Evolutionary conservation across 805 yeast species (phyloP).

Genomic region (Metschnikowia hibisci): DNA sequence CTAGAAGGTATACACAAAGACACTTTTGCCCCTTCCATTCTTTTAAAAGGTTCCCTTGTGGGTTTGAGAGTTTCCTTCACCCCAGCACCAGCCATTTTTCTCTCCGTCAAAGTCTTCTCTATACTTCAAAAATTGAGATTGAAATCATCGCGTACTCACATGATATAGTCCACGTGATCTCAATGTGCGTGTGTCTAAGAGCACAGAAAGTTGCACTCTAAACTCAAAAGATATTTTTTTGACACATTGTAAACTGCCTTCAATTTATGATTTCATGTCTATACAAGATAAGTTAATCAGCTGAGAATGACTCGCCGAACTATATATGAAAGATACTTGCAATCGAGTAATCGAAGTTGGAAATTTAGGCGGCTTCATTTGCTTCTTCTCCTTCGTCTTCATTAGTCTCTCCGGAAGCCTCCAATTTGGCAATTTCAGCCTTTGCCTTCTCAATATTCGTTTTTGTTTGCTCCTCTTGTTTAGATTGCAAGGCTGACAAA

Average conservation of each 20-base stretch:
- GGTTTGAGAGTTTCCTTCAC: constrained; percentile 18
- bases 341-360: neutral
- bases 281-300: neutral
- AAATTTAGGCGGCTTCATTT: neutral
- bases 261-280: neutral
- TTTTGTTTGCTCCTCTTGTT: constrained; percentile 79
- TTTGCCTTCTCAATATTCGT: constrained; percentile 72
- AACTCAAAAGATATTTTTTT: neutral
- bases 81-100: constrained; percentile 22
- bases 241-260: neutral
- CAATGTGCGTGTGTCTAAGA: neutral
- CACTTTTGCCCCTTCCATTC: constrained; percentile 15
- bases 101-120: neutral
- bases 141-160: constrained; percentile 2
- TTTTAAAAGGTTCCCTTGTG: constrained; percentile 31
- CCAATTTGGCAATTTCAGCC: constrained; percentile 67
- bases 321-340: neutral
- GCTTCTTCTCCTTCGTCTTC: constrained; percentile 35
- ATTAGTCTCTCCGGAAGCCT: constrained; percentile 36
- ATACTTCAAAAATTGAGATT: constrained; percentile 1
- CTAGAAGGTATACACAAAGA: constrained; percentile 74
- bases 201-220: neutral
- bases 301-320: neutral
- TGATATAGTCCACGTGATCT: neutral
- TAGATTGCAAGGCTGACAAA: constrained; percentile 59